Conservation (phyloP, 441 rosid genomes). For the Breynia disticha region DNA sequence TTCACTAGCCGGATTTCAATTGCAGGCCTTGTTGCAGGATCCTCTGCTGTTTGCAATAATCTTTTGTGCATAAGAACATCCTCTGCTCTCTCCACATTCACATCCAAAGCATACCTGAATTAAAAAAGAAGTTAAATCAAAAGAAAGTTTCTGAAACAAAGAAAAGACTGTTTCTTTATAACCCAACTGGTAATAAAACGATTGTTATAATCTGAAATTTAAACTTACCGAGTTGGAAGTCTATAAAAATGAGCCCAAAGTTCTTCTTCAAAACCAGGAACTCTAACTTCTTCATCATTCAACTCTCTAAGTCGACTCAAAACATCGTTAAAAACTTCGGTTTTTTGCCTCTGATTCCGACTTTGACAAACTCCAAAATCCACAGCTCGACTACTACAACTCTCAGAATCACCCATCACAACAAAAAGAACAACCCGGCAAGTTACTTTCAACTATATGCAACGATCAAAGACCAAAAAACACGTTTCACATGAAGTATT, state of each 20-base stretch:
- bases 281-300: constrained; percentile 23
- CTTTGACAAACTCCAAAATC: constrained; percentile 23
- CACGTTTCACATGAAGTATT: no score
- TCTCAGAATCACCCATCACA: constrained; percentile 49
- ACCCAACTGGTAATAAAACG: background rate
- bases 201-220: background rate
- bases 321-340: constrained; percentile 39
- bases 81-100: constrained; percentile 53
- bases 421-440: background rate
- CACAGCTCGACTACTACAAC: constrained; percentile 50
- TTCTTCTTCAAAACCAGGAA: constrained; percentile 46
- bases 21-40: constrained; percentile 48
- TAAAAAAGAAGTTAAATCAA: background rate
- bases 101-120: constrained; percentile 52
- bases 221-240: constrained; percentile 33
- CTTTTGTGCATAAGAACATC: constrained; percentile 67
- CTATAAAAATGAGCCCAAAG: constrained; percentile 52
- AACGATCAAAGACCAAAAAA: no score
- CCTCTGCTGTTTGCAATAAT: constrained; percentile 39
- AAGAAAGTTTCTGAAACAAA: background rate
- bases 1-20: constrained; percentile 53
- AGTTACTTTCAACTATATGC: background rate
- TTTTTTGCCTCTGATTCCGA: constrained; percentile 36
- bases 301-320: constrained; percentile 38
- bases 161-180: background rate